A percentile compares a stretch with the other conserved stretches of the same genome.
Evolutionary conservation across 495 filamentous ascomycete genomes (phyloP).

Genomic region (Hyaloscypha bicolor): DNA sequence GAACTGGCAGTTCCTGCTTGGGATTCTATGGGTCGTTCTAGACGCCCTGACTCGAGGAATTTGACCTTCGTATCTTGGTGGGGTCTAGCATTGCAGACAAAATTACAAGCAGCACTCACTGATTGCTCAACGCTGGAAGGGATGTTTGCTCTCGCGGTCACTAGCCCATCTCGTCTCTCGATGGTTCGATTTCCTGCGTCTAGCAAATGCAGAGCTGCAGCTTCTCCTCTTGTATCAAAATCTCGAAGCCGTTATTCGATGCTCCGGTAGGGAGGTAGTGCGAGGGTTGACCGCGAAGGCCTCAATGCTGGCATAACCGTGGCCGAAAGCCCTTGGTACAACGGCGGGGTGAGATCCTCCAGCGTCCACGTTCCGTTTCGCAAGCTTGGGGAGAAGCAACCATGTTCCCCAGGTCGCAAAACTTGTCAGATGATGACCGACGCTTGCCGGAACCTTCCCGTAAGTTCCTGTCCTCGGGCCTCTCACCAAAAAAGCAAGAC

Average conservation of each 20-base stretch:
- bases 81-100: not conserved
- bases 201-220: slow-evolving; percentile 10
- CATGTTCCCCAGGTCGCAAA: not conserved
- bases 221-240: slow-evolving; percentile 4
- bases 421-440: slow-evolving; percentile 18
- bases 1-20: not conserved
- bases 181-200: slow-evolving; percentile 14
- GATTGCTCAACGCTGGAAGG: slow-evolving; percentile 14
- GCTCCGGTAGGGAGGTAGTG: not conserved
- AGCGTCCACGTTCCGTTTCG: not conserved
- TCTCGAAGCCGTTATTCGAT: slow-evolving; percentile 10
- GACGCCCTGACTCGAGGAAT: not conserved
- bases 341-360: slow-evolving; percentile 12
- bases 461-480: not conserved
- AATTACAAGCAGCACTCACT: slow-evolving; percentile 9
- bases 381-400: slow-evolving; percentile 7
- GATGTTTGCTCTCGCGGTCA: slow-evolving; percentile 16
- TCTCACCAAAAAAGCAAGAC: slow-evolving; percentile 2
- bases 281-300: slow-evolving; percentile 1
- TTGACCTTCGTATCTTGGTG: not conserved
- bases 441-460: slow-evolving; percentile 10
- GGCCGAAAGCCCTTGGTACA: slow-evolving; percentile 4
- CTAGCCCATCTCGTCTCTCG: slow-evolving; percentile 3
- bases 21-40: not conserved
- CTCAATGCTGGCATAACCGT: not conserved